Conservation (phyloP, 768 basidiomycete genomes). For the Guyanaporus albipodus region DNA sequence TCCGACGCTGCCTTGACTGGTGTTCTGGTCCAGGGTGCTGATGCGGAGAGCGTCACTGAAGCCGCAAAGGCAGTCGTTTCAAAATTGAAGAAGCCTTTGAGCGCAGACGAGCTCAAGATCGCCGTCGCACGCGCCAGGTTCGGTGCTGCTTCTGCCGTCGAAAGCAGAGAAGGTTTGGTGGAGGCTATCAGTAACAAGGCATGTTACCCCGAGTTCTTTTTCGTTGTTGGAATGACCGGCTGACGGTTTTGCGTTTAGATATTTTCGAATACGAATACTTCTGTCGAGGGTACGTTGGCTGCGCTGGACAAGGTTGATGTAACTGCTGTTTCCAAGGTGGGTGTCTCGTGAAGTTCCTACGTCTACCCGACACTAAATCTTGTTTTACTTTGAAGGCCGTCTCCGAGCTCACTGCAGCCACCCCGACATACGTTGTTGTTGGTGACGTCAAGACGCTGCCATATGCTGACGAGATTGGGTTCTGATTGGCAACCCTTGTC, state of each 20-base stretch:
- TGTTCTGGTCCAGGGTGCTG: constrained; percentile 69
- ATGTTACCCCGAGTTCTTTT: constrained; percentile 17
- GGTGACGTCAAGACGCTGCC: constrained; percentile 78
- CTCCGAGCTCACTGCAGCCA: constrained; percentile 60
- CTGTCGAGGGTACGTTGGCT: constrained; percentile 59
- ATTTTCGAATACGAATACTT: constrained; percentile 51
- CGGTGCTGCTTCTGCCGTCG: constrained; percentile 62
- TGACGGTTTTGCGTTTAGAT: constrained; percentile 40
- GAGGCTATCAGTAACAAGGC: constrained; percentile 64
- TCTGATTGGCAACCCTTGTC: constrained; percentile 39
- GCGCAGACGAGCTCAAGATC: constrained; percentile 67
- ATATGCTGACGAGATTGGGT: constrained; percentile 78
- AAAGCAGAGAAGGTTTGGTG: constrained; percentile 66
- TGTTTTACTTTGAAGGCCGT: constrained; percentile 41
- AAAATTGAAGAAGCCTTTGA: constrained; percentile 56
- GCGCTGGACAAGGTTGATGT: constrained; percentile 68
- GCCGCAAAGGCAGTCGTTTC: constrained; percentile 67
- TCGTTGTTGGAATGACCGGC: not conserved
- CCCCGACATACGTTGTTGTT: constrained; percentile 85
- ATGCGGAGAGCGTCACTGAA: constrained; percentile 57
- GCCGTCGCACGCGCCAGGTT: constrained; percentile 91
- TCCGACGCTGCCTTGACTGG: constrained; percentile 90
- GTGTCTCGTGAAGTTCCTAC: not conserved
- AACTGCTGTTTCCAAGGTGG: constrained; percentile 66
- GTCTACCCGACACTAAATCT: not conserved